These are phyloP conservation scores for Cladophialophora psammophila DNA, from an alignment of 2,329 filamentous ascomycete genomes.

Conservation along the genomic window DNA sequence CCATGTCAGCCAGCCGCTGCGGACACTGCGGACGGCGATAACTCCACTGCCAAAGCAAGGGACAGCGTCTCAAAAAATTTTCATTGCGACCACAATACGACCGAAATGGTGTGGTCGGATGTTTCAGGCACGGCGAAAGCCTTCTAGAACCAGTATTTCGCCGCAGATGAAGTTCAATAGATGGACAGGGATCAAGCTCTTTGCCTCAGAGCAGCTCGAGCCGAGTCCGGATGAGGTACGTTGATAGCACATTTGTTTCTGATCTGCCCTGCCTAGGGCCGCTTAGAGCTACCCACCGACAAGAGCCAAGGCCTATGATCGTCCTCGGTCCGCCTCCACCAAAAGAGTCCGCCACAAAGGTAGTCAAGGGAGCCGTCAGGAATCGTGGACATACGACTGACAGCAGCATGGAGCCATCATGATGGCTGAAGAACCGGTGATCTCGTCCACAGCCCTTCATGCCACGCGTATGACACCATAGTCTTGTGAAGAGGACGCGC, in stretches of 20 bases:
- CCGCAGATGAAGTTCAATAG: constrained; percentile 10
- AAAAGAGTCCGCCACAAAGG: constrained; percentile 22
- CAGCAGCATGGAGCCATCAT: constrained; percentile 15
- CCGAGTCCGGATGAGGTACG: constrained; percentile 12
- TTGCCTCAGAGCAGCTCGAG: constrained; percentile 25
- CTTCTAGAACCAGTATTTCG: constrained; percentile 19
- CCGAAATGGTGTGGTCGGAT: constrained; percentile 12
- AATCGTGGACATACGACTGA: constrained; percentile 10
- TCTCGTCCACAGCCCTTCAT: background rate
- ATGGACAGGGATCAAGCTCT: constrained; percentile 8
- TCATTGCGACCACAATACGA: background rate
- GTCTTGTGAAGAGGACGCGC: background rate
- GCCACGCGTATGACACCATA: constrained; percentile 2
- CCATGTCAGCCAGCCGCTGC: background rate
- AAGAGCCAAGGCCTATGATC: constrained; percentile 31
- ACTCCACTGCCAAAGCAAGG: background rate
- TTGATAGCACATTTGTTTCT: constrained; percentile 14
- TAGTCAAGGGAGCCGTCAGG: constrained; percentile 12
- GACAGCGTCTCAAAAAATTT: background rate
- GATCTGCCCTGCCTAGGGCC: constrained; percentile 22
- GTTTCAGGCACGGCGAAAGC: constrained; percentile 14
- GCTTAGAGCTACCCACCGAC: constrained; percentile 24
- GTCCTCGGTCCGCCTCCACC: constrained; percentile 36
- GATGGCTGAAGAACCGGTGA: constrained; percentile 2
- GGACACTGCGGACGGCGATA: background rate